A percentile compares a stretch with the other conserved stretches of the same genome.
Conservation (phyloP, 176 grass and related monocot genomes). For the Carex myosuroides region DNA sequence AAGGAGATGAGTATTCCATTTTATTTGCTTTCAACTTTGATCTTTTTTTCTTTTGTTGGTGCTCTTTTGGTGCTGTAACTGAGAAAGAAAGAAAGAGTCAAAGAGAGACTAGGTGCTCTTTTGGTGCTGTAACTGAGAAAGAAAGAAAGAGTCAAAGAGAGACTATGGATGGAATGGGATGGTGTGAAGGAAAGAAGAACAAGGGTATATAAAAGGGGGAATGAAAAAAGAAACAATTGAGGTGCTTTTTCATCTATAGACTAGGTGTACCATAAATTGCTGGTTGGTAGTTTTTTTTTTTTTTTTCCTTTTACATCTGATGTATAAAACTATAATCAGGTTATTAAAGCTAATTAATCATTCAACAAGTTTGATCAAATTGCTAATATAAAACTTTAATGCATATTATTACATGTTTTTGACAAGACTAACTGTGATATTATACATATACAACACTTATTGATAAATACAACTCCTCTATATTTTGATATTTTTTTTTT, state of each 20-base stretch:
- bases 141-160: neutral
- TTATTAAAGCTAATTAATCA: neutral
- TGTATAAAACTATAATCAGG: neutral
- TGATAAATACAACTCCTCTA: neutral
- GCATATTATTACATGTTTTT: neutral
- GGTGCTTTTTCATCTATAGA: neutral
- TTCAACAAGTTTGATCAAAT: neutral
- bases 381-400: neutral
- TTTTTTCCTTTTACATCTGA: neutral
- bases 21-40: neutral
- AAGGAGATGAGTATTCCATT: neutral
- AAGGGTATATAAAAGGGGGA: slow-evolving; percentile 9
- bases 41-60: neutral
- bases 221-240: neutral
- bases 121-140: neutral
- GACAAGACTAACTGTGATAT: neutral
- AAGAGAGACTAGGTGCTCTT: neutral
- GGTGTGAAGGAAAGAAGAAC: neutral
- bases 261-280: neutral
- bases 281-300: neutral
- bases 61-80: neutral
- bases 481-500: neutral
- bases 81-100: neutral
- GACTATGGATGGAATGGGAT: neutral
- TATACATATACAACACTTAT: neutral